A percentile compares a stretch with the other conserved stretches of the same genome.
Evolutionary conservation across 345 rosid species (phyloP).

Genomic region (Luvunga scandens): DNA sequence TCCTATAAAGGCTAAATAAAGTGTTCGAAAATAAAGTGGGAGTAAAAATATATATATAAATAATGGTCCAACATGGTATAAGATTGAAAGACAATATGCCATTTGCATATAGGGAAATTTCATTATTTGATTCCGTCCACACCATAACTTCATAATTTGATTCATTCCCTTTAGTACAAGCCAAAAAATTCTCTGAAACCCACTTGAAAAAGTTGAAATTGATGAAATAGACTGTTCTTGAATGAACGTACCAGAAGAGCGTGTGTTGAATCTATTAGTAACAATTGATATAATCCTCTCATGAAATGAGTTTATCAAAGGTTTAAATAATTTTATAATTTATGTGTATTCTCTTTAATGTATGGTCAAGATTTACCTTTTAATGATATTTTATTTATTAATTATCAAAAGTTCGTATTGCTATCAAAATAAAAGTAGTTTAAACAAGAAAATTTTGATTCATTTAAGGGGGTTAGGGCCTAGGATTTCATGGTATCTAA

Average conservation of each 20-base stretch:
- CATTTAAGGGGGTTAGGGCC: no score
- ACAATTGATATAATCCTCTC: neutral
- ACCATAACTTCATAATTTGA: neutral
- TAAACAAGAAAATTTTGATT: no score
- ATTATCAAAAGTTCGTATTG: no score
- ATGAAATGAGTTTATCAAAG: neutral
- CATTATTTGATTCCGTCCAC: no score
- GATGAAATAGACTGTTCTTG: neutral
- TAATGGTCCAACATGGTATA: constrained; percentile 13
- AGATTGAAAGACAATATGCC: constrained; percentile 11
- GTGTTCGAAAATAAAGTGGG: neutral
- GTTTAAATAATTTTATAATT: no score
- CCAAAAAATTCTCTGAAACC: neutral
- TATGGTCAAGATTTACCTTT: no score
- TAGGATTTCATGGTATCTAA: no score
- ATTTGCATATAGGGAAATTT: constrained; percentile 1
- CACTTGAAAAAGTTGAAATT: neutral
- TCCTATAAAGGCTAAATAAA: neutral
- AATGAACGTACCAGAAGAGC: neutral
- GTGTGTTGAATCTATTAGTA: neutral
- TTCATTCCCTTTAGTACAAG: neutral
- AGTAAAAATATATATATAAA: no score
- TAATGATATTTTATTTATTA: no score
- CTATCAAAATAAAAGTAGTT: no score
- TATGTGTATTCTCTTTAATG: no score